Evolutionary conservation across 305 asterid genomes (phyloP).

Genomic region (Fraxinus platypoda): DNA sequence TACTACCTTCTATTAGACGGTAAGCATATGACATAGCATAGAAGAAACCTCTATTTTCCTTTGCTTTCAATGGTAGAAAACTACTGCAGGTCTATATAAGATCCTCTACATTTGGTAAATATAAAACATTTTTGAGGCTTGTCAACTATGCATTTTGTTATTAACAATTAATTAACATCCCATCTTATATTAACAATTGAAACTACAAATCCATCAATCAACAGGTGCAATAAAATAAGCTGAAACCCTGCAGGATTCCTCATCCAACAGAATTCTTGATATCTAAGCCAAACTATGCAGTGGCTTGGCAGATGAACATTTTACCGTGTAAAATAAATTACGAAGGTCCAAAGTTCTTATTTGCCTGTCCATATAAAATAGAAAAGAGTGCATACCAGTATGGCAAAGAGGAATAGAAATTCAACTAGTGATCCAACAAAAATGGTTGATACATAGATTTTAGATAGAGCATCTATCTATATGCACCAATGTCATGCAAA

Average conservation of each 20-base stretch:
- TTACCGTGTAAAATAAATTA: background rate
- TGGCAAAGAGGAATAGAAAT: background rate
- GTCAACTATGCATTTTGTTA: background rate
- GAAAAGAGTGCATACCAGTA: background rate
- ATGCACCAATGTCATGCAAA: background rate
- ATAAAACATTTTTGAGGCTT: background rate
- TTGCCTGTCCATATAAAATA: background rate
- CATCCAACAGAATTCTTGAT: background rate
- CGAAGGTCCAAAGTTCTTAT: background rate
- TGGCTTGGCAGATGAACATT: background rate
- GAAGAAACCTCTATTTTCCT: background rate
- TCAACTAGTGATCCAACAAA: background rate
- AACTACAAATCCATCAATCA: background rate
- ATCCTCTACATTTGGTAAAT: background rate
- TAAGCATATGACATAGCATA: background rate
- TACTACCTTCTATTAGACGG: background rate
- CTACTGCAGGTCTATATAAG: background rate
- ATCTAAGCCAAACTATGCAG: background rate
- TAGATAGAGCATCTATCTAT: background rate
- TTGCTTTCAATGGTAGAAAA: background rate
- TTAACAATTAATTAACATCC: background rate
- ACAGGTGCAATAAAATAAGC: background rate
- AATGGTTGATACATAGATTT: background rate
- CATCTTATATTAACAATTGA: background rate
- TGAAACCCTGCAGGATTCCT: background rate